Evolutionary conservation across 495 filamentous ascomycete species (phyloP).

Genomic region (Articulospora tetracladia): DNA sequence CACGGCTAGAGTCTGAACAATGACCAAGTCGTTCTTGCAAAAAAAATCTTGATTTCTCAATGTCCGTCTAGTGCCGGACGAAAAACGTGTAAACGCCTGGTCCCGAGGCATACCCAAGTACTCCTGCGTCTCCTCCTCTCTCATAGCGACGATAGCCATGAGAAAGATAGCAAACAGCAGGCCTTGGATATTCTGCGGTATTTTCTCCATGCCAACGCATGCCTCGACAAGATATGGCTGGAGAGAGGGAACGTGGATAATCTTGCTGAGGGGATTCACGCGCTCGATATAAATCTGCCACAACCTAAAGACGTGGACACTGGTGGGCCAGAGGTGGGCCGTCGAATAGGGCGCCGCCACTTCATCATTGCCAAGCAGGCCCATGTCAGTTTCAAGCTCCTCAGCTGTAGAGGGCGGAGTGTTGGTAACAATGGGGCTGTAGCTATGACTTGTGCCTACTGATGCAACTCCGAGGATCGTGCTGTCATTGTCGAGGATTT

Average conservation of each 20-base stretch:
- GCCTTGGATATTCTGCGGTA: slow-evolving; percentile 37
- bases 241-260: slow-evolving; percentile 44
- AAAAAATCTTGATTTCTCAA: neutral
- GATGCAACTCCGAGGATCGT: neutral
- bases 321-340: neutral
- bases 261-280: slow-evolving; percentile 45
- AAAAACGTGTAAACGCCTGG: neutral
- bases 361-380: neutral
- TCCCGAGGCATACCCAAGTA: neutral
- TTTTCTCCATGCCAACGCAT: slow-evolving; percentile 27
- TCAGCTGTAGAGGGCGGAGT: neutral
- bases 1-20: neutral
- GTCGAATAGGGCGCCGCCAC: neutral
- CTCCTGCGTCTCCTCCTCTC: neutral
- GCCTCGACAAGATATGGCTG: slow-evolving; percentile 43
- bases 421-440: neutral
- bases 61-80: neutral
- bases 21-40: neutral
- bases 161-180: slow-evolving; percentile 50
- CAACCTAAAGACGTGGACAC: slow-evolving; percentile 31
- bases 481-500: neutral
- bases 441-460: neutral
- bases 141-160: slow-evolving; percentile 27
- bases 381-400: neutral
- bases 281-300: slow-evolving; percentile 52